Evolutionary conservation across 192 early-diverging fungal genomes (phyloP).

Genomic region (Backusella parvicylindrica): DNA sequence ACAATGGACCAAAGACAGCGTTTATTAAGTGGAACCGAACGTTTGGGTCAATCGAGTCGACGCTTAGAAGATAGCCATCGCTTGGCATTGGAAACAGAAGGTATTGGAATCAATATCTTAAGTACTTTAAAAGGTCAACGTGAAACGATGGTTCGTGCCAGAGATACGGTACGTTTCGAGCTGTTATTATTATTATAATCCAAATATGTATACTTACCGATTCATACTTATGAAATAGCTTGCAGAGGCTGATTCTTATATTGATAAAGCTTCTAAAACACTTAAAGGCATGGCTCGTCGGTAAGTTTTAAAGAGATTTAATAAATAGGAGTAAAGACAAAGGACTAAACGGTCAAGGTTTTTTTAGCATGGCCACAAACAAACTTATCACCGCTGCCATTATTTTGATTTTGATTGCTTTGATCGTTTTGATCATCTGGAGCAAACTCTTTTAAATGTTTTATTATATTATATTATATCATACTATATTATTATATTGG

Average conservation of each 20-base stretch:
- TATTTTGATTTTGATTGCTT: conserved; percentile 71
- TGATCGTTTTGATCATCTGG: conserved; percentile 84
- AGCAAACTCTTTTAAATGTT: conserved; percentile 56
- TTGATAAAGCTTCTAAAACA: conserved; percentile 62
- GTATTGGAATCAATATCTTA: conserved; percentile 80
- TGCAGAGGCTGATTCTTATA: conserved; percentile 71
- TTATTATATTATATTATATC: not conserved
- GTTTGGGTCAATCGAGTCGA: conserved; percentile 72
- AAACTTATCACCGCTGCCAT: conserved; percentile 85
- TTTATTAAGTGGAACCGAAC: conserved; percentile 83
- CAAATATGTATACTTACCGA: not conserved
- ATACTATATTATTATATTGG: not conserved
- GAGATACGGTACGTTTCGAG: conserved; percentile 67
- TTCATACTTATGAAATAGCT: conserved; percentile 42
- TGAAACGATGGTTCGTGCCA: conserved; percentile 84
- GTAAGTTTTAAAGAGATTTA: conserved; percentile 45
- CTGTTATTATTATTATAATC: not conserved
- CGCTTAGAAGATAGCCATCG: conserved; percentile 85
- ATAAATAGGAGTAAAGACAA: not conserved
- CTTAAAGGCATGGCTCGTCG: conserved; percentile 73
- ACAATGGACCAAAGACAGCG: conserved; percentile 74
- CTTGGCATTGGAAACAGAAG: conserved; percentile 90
- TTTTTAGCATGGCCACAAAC: conserved; percentile 77
- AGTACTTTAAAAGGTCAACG: conserved; percentile 81
- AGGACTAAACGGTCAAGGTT: not conserved